Evolutionary conservation across 1,139 yeast genomes (phyloP).

Genomic region (Blastobotrys aristatus): DNA sequence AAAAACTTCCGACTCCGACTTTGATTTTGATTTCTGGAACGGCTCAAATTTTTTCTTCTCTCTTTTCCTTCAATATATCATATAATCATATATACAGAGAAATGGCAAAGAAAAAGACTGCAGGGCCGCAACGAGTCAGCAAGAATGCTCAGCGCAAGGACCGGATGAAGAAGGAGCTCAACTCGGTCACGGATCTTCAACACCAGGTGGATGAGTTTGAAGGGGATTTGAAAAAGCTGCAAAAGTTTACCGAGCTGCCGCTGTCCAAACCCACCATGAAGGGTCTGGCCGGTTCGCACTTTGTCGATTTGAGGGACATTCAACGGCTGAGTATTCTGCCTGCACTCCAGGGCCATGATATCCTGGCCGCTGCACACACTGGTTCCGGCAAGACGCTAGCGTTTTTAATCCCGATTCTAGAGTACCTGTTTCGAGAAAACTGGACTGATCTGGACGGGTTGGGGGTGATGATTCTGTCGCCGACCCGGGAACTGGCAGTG

Average conservation of each 20-base stretch:
- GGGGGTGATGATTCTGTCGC: constrained; percentile 87
- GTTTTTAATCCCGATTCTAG: constrained; percentile 80
- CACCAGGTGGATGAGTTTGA: constrained; percentile 23
- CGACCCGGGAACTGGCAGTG: constrained; percentile 90
- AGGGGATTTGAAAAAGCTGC: constrained; percentile 14
- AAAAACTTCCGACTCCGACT: background rate
- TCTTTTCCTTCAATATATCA: background rate
- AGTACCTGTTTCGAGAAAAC: constrained; percentile 59
- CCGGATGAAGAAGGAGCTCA: constrained; percentile 20
- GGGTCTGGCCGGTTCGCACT: constrained; percentile 67
- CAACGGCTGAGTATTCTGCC: constrained; percentile 75
- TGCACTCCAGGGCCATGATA: constrained; percentile 74
- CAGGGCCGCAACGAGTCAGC: constrained; percentile 13
- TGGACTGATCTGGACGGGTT: constrained; percentile 91
- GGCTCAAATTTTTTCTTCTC: background rate
- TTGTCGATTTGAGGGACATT: constrained; percentile 75
- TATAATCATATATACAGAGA: background rate
- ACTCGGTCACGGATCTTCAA: constrained; percentile 30
- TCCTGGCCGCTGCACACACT: constrained; percentile 90
- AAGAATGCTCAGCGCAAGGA: constrained; percentile 12
- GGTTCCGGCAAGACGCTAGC: constrained; percentile 98
- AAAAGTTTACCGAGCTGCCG: constrained; percentile 56
- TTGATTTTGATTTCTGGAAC: background rate
- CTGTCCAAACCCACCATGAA: constrained; percentile 57
- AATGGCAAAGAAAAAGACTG: background rate